Base-by-base conservation (phyloP, 164 flowering plant species). In the Chloranthus sessilifolius region DNA sequence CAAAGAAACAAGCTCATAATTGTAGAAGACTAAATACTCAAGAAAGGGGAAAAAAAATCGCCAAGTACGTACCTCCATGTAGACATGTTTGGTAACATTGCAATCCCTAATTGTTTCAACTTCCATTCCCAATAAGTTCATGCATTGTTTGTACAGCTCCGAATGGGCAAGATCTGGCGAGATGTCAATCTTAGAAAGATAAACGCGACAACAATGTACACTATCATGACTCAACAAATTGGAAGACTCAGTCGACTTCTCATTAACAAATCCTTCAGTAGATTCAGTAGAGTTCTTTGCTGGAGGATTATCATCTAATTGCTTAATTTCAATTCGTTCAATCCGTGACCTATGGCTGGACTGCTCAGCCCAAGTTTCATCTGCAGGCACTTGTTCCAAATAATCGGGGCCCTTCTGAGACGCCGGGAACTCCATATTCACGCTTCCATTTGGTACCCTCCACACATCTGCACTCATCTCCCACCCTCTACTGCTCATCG, bases 181-280 rank as follows among this genome's bases (percentile, higher is more conserved):
- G 42, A 89, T 79, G 47, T 89, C 90, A 62, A 89, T 79, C 70
- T 73, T 82, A 45, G 92, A 74, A 50, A 89, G 83, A 66, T 86
- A 89, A 60, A 55, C 37, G 57, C 49, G 59, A 31, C 53, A 60
- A 57, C 60, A 26, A 29, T 27, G 29, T 45, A 58, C 30, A 46
- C 36, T 53, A 53, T 60, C 65, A 63, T 62, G n/a, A n/a, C n/a
- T n/a, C n/a, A n/a, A n/a, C n/a, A n/a, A n/a, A n/a, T n/a, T n/a
- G n/a, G n/a, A n/a, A 49, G 49, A 37, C 23, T 60, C 72, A 43
- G 61, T 59, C 15, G 49, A 21, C 52, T 66, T 65, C 42, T 68
- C 74, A 41, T 1, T 15, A 1, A 38, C 7, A 48, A 37, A 24
- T 39, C 67, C 55, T 17, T 67, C 21, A 37, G 58, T 54, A 43